A percentile compares a stretch with the other conserved stretches of the same genome.
Evolutionary conservation across 164 flowering plant genomes (phyloP).

Genomic region (Santalum album): DNA sequence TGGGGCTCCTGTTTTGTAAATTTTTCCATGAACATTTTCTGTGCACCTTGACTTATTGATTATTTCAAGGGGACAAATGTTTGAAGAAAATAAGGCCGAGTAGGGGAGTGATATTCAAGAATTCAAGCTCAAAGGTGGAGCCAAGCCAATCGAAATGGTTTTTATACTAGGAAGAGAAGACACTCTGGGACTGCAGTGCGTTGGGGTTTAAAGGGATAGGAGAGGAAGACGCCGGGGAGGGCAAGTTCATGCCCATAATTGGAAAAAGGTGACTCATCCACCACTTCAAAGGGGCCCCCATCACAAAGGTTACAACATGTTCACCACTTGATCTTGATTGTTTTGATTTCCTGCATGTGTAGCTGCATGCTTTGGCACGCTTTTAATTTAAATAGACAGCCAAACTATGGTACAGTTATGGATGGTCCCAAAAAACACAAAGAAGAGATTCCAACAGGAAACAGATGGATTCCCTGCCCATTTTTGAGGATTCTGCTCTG

Average conservation of each 20-base stretch:
- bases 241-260: not conserved
- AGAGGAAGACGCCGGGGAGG: not conserved
- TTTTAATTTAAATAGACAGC: not conserved
- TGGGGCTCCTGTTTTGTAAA: no score
- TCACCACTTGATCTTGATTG: not conserved
- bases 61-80: not conserved
- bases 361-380: not conserved
- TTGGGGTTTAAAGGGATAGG: not conserved
- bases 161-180: not conserved
- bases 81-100: not conserved
- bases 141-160: not conserved
- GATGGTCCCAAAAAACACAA: no score
- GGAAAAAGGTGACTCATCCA: not conserved
- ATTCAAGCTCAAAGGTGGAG: not conserved
- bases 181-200: not conserved
- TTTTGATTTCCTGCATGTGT: not conserved
- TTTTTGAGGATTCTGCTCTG: not conserved
- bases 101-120: not conserved
- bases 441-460: no score
- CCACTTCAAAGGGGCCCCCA: not conserved
- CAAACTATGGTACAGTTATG: not conserved
- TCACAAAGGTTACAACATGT: not conserved
- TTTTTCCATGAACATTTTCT: no score
- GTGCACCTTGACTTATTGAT: no score
- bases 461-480: no score